A percentile compares a stretch with the other conserved stretches of the same genome.
These are phyloP conservation scores for Ogataea henricii DNA, from an alignment of 805 yeast genomes.

Conservation along the genomic window DNA sequence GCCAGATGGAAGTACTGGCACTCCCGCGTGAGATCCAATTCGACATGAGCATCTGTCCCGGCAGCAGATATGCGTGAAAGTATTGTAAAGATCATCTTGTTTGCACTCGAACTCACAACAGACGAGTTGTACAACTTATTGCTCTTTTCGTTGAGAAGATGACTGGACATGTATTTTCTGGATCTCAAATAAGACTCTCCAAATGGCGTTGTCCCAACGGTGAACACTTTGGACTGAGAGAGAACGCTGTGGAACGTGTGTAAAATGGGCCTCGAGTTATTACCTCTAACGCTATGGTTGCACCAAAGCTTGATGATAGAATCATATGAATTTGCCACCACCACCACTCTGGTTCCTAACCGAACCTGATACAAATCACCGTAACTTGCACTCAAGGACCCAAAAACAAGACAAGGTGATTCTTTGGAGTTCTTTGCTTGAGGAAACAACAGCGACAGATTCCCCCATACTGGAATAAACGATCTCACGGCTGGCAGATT, in stretches of 20 bases:
- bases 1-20: slow-evolving; percentile 54
- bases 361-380: slow-evolving; percentile 61
- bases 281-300: slow-evolving; percentile 45
- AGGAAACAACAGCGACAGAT: slow-evolving; percentile 28
- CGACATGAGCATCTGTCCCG: slow-evolving; percentile 29
- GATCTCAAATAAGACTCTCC: slow-evolving; percentile 47
- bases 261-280: slow-evolving; percentile 66
- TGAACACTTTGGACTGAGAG: slow-evolving; percentile 55
- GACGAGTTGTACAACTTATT: slow-evolving; percentile 35
- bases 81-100: slow-evolving; percentile 25
- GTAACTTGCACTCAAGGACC: slow-evolving; percentile 45
- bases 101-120: slow-evolving; percentile 43
- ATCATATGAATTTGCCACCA: slow-evolving; percentile 67
- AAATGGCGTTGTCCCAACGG: slow-evolving; percentile 67
- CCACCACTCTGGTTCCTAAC: slow-evolving; percentile 55
- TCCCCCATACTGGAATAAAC: slow-evolving; percentile 31
- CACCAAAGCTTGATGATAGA: slow-evolving; percentile 58
- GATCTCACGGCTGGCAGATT: slow-evolving; percentile 23
- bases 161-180: slow-evolving; percentile 49
- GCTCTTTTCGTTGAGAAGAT: slow-evolving; percentile 40
- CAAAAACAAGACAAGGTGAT: slow-evolving; percentile 51
- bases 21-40: slow-evolving; percentile 42
- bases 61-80: not conserved
- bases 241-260: slow-evolving; percentile 69
- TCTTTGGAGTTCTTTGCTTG: slow-evolving; percentile 18